Base-by-base conservation (phyloP, 768 basidiomycete genomes). In the Calocybe cyanea region DNA sequence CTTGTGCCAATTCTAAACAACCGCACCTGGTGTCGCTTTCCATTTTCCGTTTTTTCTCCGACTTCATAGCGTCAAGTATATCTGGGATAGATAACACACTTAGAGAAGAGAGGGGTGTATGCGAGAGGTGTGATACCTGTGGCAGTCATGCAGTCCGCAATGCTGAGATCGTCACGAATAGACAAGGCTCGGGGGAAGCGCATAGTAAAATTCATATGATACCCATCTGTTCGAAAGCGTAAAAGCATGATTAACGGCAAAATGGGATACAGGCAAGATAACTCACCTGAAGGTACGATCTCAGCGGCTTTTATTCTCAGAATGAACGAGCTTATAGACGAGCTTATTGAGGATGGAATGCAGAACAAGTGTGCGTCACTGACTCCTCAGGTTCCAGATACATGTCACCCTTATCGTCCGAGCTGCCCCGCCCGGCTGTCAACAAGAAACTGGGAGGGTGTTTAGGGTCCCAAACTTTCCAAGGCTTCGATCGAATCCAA, bases 251-350 rank as follows among this genome's bases (percentile, higher is more conserved):
- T 35, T 34, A 31, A 45, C 24, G 34, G 7, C 3, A 41, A 20
- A n/a, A 21, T 15, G 15, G 21, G 14, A 20, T 8, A 17, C 23
- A 25, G 30, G n/a, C 24, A 28, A 15, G n/a, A 35, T 61, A 32
- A n/a, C 7, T 52, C 47, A 85, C 92, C 86, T 35, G 89, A 77
- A 8, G 75, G 67, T 2, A 82, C 82, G 42, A 98, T 90, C 61
- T 97, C 93, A 0, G 94, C 89, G 0, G 91, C 95, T 65, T 98
- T 98, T 45, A 98, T 80, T 56, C 87, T 87, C 54, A 98, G 49
- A 28, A 97, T 86, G 63, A 99, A 98, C 0, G 95, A 96, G 54
- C 94, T 96, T 5, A 49, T 11, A 38, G 30, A 30, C 13, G 41
- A 48, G 24, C 34, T 18, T 10, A 46, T 38, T 25, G 41, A 23